Evolutionary conservation across 345 rosid genomes (phyloP), one percentile per base, ranked within the genome.

Genomic region (Hibiscus mutabilis): DNA sequence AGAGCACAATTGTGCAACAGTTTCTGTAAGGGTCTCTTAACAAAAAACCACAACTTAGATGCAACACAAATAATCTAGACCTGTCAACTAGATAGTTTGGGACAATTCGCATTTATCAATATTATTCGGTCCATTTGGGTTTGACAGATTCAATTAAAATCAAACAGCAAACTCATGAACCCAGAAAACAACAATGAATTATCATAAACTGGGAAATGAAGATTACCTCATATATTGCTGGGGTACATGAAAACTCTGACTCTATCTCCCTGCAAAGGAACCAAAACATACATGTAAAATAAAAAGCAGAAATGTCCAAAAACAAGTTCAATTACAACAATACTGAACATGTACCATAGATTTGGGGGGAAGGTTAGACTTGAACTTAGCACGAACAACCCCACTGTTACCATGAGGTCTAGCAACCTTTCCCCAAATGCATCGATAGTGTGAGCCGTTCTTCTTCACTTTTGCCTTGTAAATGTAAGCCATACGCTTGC

Each of bases 341-440:
- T 19, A 74, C 9, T 9, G 4, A 3, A 33, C 7, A 35, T 6
- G 14, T 83, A 92, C 98, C 98, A 92, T 92, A 4, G 98, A 87
- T 74, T 81, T 92, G 0, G 98, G 96, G 66, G 98, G 98, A 63
- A 90, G 78, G 74, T 92, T 92, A 25, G 96, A 90, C 77, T 87
- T 92, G 86, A 92, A 90, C 86, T 86, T 88, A 4, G 96, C 89
- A 21, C 98, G 92, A 8, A 92, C 97, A 11, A 92, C 91, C 12
- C 98, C 97, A 5, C 90, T 92, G 90, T 92, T 92, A 79, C 98
- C 98, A 58, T 90, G 96, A 77, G 98, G 90, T 83, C 98, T 84
- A 16, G 80, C 7, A 18, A 92, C 98, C 82, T 92, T 90, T 12
- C 98, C 98, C 98, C 96, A 92, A 19, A 92, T 90, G 89, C 98